Evolutionary conservation across 768 basidiomycete genomes (phyloP).

Genomic region (Coprinopsis strossmayeri): DNA sequence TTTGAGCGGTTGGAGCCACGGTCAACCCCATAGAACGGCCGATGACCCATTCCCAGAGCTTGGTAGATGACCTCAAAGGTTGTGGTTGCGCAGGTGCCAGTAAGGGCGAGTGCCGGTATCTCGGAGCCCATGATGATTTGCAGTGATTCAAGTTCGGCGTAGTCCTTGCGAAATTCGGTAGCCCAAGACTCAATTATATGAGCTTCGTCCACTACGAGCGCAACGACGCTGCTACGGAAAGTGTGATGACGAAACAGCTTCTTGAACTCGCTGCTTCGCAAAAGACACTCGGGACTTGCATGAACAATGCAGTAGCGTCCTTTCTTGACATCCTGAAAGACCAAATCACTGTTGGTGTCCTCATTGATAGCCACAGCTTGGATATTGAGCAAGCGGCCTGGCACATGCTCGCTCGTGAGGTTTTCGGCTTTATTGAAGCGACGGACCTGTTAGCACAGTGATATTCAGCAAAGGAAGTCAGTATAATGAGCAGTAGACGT

Average conservation of each 20-base stretch:
- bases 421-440: too few species aligned
- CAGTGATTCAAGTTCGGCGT: background rate
- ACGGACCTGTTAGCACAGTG: too few species aligned
- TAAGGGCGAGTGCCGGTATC: too few species aligned
- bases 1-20: too few species aligned
- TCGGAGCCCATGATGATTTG: conserved; percentile 45
- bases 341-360: background rate
- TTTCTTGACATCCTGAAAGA: background rate
- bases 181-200: background rate
- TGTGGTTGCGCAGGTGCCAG: too few species aligned
- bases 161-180: background rate
- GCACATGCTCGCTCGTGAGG: too few species aligned
- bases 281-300: background rate
- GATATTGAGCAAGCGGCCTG: too few species aligned
- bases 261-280: background rate
- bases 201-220: background rate
- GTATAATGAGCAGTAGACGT: too few species aligned
- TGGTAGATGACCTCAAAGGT: too few species aligned
- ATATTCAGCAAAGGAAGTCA: too few species aligned
- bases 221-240: background rate
- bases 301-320: background rate
- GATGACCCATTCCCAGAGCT: too few species aligned
- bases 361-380: background rate
- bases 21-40: too few species aligned
- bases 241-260: background rate